Base-by-base conservation (phyloP, 306 rosid species). In the Carpinus fangiana region DNA sequence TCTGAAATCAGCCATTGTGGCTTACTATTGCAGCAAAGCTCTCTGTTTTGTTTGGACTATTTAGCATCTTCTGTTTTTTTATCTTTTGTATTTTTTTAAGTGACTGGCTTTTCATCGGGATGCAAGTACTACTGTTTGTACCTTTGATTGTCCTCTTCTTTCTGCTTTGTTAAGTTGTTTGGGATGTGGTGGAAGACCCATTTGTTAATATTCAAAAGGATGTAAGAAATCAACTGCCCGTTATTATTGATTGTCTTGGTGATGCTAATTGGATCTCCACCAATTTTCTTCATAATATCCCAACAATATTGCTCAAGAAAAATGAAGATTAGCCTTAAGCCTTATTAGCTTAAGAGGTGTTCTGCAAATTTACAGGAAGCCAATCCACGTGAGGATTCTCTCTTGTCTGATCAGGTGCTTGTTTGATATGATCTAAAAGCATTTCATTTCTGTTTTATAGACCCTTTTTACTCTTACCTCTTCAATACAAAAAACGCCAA, bases 21-120 rank as follows among this genome's bases (percentile, higher is more conserved):
- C 51, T 73, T 73, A 55, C 68, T 68, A 26, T 86, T 62, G 78
- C 59, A 72, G 86, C 78, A 83, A 83, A 48, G 50, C 61, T 59
- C 78, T 70, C 43, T 69, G 74, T 8, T 86, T 69, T 79, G 82
- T 51, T 73, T 38, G 53, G 65, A 77, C 38, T 72, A 64, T 31
- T 38, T 34, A 69, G 79, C 60, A 72, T 79, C 72, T 65, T 74
- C 71, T 41, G 4, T 38, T 67, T 70, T 82, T 36, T 20, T 73
- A 54, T 62, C 13, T 52, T 26, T 43, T 79, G 73, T 71, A 61
- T 78, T 77, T 47, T n/a, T 83, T 57, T 3, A 5, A 8, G 72
- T 36, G 16, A 66, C 3, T 38, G 31, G 13, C 38, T 20, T 66
- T 38, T 18, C 51, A 17, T 66, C 7, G 21, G 51, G 23, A 38